Conservation (phyloP, 805 yeast species). For the Geotrichum ghanense region DNA sequence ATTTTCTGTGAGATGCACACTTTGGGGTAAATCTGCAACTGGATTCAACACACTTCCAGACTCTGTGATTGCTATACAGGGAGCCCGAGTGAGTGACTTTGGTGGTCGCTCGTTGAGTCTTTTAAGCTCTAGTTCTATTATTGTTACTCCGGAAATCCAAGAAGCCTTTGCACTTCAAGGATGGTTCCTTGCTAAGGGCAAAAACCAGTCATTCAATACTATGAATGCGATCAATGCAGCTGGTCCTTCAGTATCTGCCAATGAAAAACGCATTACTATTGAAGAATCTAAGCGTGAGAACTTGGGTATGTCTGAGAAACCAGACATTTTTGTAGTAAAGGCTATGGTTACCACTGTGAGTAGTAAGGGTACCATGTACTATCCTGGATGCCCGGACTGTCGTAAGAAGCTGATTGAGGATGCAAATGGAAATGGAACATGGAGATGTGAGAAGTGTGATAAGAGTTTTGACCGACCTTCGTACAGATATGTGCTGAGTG, state of each 20-base stretch:
- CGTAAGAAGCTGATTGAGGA: slow-evolving; percentile 73
- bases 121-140: slow-evolving; percentile 64
- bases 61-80: slow-evolving; percentile 84
- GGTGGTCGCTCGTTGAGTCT: slow-evolving; percentile 76
- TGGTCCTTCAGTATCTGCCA: slow-evolving; percentile 27
- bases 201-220: slow-evolving; percentile 46
- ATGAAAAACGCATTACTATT: slow-evolving; percentile 54
- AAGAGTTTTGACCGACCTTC: slow-evolving; percentile 54
- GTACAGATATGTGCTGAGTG: slow-evolving; percentile 70
- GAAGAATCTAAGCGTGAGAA: slow-evolving; percentile 52
- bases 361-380: slow-evolving; percentile 66
- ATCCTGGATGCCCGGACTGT: slow-evolving; percentile 81
- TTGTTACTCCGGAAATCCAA: slow-evolving; percentile 76
- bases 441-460: slow-evolving; percentile 94
- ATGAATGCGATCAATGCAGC: slow-evolving; percentile 35
- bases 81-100: slow-evolving; percentile 80
- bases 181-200: slow-evolving; percentile 85
- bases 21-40: slow-evolving; percentile 84
- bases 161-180: slow-evolving; percentile 86
- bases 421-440: slow-evolving; percentile 43
- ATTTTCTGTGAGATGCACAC: slow-evolving; percentile 62
- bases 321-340: slow-evolving; percentile 67
- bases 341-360: slow-evolving; percentile 58
- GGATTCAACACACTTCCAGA: slow-evolving; percentile 39
- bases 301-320: slow-evolving; percentile 62